These are phyloP conservation scores for Phytophthora constricta DNA, from an alignment of 352 stramenopile species.

Conservation along the genomic window DNA sequence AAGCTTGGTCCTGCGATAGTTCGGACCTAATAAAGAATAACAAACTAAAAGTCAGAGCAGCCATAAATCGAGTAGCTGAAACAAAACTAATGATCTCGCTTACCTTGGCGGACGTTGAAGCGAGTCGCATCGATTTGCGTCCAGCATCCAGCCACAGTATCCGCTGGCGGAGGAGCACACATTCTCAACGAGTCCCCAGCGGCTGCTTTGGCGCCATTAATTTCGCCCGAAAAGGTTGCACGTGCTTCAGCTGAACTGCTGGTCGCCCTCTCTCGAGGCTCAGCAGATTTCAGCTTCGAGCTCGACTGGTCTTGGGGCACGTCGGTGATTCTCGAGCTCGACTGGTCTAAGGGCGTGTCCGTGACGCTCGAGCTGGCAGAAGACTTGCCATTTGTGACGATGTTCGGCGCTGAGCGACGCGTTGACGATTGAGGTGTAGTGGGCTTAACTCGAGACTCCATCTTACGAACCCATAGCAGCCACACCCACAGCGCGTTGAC, in stretches of 20 bases:
- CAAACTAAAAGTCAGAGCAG: neutral
- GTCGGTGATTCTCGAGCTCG: constrained; percentile 5
- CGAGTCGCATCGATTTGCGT: constrained; percentile 67
- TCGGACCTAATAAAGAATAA: constrained; percentile 47
- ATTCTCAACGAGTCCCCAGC: constrained; percentile 65
- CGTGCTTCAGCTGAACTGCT: constrained; percentile 10
- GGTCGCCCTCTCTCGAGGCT: constrained; percentile 5
- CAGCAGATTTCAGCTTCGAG: constrained; percentile 2
- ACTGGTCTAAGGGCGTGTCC: constrained; percentile 13
- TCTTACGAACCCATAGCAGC: constrained; percentile 48
- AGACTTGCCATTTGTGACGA: neutral
- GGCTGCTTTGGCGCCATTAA: constrained; percentile 48
- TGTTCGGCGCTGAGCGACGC: neutral
- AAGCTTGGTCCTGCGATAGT: constrained; percentile 78
- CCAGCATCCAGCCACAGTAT: constrained; percentile 60
- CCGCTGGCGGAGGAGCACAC: constrained; percentile 43
- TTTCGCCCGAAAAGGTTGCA: constrained; percentile 33
- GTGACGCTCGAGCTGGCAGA: constrained; percentile 10
- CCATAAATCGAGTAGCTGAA: neutral
- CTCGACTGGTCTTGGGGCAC: constrained; percentile 13
- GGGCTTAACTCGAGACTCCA: constrained; percentile 1
- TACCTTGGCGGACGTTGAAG: constrained; percentile 86
- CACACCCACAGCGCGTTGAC: constrained; percentile 53
- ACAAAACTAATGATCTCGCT: neutral
- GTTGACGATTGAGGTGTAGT: neutral